phyloP scores from a whole-genome alignment of 805 yeast species.

The Starmerella etchellsii region DNA sequence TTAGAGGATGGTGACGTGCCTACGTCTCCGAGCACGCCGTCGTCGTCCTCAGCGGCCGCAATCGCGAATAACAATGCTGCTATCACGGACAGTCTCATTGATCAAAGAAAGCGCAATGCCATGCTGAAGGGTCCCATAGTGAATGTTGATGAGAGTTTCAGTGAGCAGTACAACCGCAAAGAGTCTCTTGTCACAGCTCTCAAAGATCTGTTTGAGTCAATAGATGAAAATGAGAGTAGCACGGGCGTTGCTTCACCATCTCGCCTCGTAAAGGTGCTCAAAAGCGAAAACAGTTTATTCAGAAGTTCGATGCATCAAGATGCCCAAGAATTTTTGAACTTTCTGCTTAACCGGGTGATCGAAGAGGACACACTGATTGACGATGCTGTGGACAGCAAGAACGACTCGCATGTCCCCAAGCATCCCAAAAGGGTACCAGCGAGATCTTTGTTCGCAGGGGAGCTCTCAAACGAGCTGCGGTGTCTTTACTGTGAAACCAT shows the following conservation, averaged over 20 bases:
- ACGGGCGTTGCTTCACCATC: conserved; percentile 80
- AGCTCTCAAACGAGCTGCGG: conserved; percentile 71
- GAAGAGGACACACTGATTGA: conserved; percentile 28
- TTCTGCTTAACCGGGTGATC: conserved; percentile 63
- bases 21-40: not conserved
- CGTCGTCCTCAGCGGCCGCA: no score
- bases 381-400: no score
- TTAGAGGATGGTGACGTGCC: conserved; percentile 6
- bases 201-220: conserved; percentile 75
- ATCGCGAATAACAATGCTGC: no score
- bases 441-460: conserved; percentile 69
- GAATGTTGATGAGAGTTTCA: conserved; percentile 59
- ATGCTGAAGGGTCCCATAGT: conserved; percentile 69
- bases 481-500: conserved; percentile 81
- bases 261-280: conserved; percentile 58
- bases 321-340: conserved; percentile 92
- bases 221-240: conserved; percentile 54
- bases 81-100: conserved; percentile 31
- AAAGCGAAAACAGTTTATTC: conserved; percentile 71
- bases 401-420: not conserved
- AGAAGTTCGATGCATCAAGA: conserved; percentile 93
- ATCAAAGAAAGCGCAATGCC: conserved; percentile 67
- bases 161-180: conserved; percentile 37
- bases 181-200: conserved; percentile 50
- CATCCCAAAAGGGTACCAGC: no score